Conservation (phyloP, 2,329 filamentous ascomycete species). For the Aureobasidium pullulans region DNA sequence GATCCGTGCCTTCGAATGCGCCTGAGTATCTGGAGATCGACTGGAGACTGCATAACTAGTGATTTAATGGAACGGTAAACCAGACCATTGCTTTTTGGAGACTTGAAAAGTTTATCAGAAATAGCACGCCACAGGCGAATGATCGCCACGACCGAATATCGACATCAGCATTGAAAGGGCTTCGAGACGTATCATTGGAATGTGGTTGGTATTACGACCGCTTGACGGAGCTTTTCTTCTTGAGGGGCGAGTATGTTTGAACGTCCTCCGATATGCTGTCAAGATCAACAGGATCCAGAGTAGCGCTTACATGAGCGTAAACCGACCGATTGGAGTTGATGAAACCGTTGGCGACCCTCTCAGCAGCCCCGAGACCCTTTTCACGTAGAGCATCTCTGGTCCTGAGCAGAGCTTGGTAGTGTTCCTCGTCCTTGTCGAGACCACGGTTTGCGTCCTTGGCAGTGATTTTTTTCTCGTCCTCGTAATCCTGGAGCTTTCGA, state of each 20-base stretch:
- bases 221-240: neutral
- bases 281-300: neutral
- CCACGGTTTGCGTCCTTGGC: neutral
- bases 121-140: no score
- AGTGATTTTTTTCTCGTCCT: neutral
- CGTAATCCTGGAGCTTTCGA: neutral
- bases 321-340: neutral
- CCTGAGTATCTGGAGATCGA: no score
- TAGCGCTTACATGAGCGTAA: neutral
- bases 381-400: neutral
- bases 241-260: neutral
- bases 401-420: neutral
- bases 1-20: no score
- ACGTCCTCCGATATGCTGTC: neutral
- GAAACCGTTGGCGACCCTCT: neutral
- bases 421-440: neutral
- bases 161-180: no score
- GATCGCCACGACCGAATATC: no score
- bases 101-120: no score
- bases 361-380: neutral
- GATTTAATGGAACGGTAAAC: no score
- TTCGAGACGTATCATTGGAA: no score
- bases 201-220: no score
- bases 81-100: no score
- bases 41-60: no score